Base-by-base conservation (phyloP, 495 filamentous ascomycete genomes). In the Daldinia childiae region DNA sequence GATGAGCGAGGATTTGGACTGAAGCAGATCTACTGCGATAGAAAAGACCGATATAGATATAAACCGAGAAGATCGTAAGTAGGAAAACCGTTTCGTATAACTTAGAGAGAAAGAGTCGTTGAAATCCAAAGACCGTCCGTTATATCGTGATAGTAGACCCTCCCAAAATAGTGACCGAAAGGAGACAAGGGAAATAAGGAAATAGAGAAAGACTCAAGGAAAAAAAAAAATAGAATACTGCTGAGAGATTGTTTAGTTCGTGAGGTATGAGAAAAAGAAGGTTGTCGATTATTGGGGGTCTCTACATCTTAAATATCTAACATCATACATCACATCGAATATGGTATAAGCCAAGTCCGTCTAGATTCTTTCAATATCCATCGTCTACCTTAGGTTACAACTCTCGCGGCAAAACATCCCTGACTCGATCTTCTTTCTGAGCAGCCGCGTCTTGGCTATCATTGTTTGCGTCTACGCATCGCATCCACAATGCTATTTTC, bases 141-240 rank as follows among this genome's bases (percentile, higher is more conserved):
- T 69, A 30, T 62, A 55, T 55, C 43, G 30, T 43, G 17, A 43
- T 67, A 45, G 62, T 71, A 58, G 67, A 57, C 26, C 38, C 36
- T n/a, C 41, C 56, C 19, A 72, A 36, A 73, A 62, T 63, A 72
- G 61, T 65, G 62, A 73, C 71, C 65, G 60, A 72, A 60, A 74
- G 55, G 56, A 69, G 58, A 66, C 62, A 76, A 36, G 55, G 77
- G 68, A 77, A 72, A 69, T 50, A 74, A 71, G 61, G 45, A 24
- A 62, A 72, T 64, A 71, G 77, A 74, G 75, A 65, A 75, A 71
- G 66, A 74, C 68, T 67, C 24, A 68, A 76, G 58, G 66, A 68
- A 67, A 77, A 8, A 32, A 34, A 11, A 41, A 60, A 70, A 58
- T 55, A 32, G 48, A 68, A 39, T 68, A 41, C 27, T 30, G 43